These are phyloP conservation scores for Bipolaris bicolor DNA, from an alignment of 2,329 filamentous ascomycete genomes.

Conservation along the genomic window DNA sequence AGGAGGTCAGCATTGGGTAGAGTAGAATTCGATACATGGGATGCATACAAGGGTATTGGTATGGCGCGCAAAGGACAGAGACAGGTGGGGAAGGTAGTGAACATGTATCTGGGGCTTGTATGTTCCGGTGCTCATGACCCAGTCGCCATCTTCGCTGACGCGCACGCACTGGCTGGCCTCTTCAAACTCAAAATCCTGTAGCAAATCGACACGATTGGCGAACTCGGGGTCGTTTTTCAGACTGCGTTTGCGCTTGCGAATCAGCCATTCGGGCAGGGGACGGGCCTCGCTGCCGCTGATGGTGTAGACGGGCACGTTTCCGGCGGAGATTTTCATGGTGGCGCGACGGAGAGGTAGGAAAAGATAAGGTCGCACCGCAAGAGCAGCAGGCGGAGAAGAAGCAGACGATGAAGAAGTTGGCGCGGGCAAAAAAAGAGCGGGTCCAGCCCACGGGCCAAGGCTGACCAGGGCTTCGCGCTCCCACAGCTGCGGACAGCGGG, in stretches of 20 bases:
- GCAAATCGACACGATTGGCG: slow-evolving; percentile 88
- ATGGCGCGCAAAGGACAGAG: slow-evolving; percentile 91
- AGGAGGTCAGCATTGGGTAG: neutral
- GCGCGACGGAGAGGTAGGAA: slow-evolving; percentile 10
- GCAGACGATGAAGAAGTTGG: slow-evolving; percentile 6
- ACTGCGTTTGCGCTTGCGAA: slow-evolving; percentile 80
- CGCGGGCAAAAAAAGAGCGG: slow-evolving; percentile 6
- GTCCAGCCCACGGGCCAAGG: slow-evolving; percentile 2
- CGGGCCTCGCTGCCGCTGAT: slow-evolving; percentile 88
- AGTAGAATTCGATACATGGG: neutral
- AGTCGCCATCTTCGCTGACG: slow-evolving; percentile 93
- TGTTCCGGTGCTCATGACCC: slow-evolving; percentile 58
- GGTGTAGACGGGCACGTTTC: slow-evolving; percentile 88
- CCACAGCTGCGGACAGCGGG: neutral
- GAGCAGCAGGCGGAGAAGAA: neutral
- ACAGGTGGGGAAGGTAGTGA: slow-evolving; percentile 92
- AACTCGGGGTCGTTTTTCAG: slow-evolving; percentile 93
- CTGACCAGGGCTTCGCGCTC: neutral
- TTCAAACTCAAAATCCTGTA: slow-evolving; percentile 98
- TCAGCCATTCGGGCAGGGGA: slow-evolving; percentile 93
- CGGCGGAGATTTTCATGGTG: slow-evolving; percentile 80
- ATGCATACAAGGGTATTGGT: slow-evolving; percentile 71
- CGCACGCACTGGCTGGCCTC: slow-evolving; percentile 91
- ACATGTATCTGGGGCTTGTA: slow-evolving; percentile 80
- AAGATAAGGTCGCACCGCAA: neutral